Percentiles rank a stretch among this genome's conserved stretches.
phyloP scores from a whole-genome alignment of 2,329 filamentous ascomycete species.

The Diaporthe velutina region DNA sequence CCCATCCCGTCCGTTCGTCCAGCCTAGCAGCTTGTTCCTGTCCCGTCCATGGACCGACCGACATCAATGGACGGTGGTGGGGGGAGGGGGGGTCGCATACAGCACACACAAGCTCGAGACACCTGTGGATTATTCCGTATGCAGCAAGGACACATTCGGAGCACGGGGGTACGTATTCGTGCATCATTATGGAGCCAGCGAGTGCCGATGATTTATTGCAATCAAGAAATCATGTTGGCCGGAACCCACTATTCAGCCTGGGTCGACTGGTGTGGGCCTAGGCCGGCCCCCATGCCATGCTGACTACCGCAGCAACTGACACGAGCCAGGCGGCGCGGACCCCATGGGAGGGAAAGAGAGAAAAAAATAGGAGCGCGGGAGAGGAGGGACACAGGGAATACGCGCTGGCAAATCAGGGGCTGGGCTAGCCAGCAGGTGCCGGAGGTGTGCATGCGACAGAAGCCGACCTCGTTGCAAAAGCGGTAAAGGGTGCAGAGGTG shows the following conservation, averaged over 20 bases:
- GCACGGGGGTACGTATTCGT: slow-evolving; percentile 2
- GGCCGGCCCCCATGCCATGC: slow-evolving; percentile 1
- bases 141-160: background rate
- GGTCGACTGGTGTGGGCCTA: background rate
- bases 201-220: slow-evolving; percentile 9
- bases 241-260: slow-evolving; percentile 16
- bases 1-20: background rate
- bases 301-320: background rate
- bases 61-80: background rate
- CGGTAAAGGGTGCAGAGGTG: background rate
- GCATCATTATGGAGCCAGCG: slow-evolving; percentile 25
- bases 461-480: background rate
- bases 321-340: background rate
- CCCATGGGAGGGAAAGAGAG: background rate
- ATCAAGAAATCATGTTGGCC: slow-evolving; percentile 10
- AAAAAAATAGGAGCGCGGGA: background rate
- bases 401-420: no score
- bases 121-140: background rate
- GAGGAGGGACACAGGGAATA: no score
- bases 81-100: no score
- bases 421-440: background rate
- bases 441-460: background rate
- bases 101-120: no score
- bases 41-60: background rate
- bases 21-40: background rate